Base-by-base conservation (phyloP, 2,329 filamentous ascomycete species). In the Dactylellina parvicollis region DNA sequence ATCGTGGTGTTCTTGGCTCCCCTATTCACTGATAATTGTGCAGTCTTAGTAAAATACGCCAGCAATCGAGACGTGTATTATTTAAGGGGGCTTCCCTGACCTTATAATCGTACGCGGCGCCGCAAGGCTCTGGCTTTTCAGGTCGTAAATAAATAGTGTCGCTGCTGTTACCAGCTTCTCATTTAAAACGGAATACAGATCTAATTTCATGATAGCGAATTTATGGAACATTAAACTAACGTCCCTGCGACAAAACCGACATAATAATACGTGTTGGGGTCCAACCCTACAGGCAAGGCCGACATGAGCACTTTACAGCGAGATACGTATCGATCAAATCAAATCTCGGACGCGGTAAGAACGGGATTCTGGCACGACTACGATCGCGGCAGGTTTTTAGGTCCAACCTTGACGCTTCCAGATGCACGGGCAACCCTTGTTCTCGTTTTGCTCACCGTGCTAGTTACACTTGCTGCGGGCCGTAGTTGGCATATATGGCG, bases 401-500 rank as follows among this genome's bases (percentile, higher is more conserved):
- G 61, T 4, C 38, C 50, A n/a, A 67, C 61, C 5, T 46, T 67
- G 7, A 67, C 61, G 2, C 61, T 67, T 47, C 36, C 20, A 47
- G 61, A 67, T 38, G 20, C 1, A 32, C 20, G 54, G n/a, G 50
- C 61, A 8, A 30, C 49, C 16, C 4, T 56, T n/a, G 20, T 67
- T 2, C 22, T 67, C 14, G 50, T 47, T 9, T 28, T n/a, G 4
- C 52, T 67, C 2, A 56, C 61, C 2, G 16, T 67, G 2, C 46
- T 59, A 12, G 24, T 57, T 22, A 57, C 61, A 30, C 40, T 67
- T 5, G 36, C 61, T 28, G 52, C 49, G 20, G 40, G 40, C 28
- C 18, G 61, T 42, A 57, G 49, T 32, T 67, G 61, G 61, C 47
- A 47, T 38, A 30, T 67, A 10, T 67, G 61, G 18, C 32, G 61